Base-by-base conservation (phyloP, 805 yeast genomes). In the Cyberlindnera xylosilytica region DNA sequence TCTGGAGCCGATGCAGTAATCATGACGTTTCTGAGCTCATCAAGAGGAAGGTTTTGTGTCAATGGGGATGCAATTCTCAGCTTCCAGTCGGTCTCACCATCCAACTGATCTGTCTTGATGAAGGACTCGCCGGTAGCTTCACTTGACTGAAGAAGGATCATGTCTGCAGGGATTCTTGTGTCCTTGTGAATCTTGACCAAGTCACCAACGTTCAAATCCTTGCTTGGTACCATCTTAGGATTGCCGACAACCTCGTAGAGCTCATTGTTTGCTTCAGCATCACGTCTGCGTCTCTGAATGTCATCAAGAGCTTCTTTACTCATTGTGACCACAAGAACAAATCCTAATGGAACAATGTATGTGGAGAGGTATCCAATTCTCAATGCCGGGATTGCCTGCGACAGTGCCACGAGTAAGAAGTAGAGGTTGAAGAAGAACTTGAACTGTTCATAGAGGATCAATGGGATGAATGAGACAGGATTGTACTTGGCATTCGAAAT, bases 31-130 rank as follows among this genome's bases (percentile, higher is more conserved):
- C 70, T 69, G 38, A 85, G 58, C 36, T 76, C 78, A 37, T 69
- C 68, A n/a, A 74, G 65, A 11, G 76, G 63, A 33, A 78, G 52
- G 27, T 62, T 62, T 59, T 91, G 98, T 1, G 97, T 87, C 22
- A 80, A 56, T 11, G 81, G 73, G 36, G 82, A 74, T 0, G 97
- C 93, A 29, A 87, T 66, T 54, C 99, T 72, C 42, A 93, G 70
- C 62, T 93, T 93, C 99, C 99, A 93, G 66, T 93, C 99, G 6
- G 99, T 93, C 63, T 93, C 99, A 59, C 99, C 99, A 63, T 93
- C 99, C 38, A 93, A 70, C 65, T 93, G 99, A 68, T 93, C 99
- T 1, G 99, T 93, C 56, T 95, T 86, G 50, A 93, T 87, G 56
- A 95, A 93, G 2, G 90, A 76, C 58, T 93, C 99, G 7, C 97